These are phyloP conservation scores for Ustilago xerochloae DNA, from an alignment of 1,284 basidiomycete species.

Conservation along the genomic window DNA sequence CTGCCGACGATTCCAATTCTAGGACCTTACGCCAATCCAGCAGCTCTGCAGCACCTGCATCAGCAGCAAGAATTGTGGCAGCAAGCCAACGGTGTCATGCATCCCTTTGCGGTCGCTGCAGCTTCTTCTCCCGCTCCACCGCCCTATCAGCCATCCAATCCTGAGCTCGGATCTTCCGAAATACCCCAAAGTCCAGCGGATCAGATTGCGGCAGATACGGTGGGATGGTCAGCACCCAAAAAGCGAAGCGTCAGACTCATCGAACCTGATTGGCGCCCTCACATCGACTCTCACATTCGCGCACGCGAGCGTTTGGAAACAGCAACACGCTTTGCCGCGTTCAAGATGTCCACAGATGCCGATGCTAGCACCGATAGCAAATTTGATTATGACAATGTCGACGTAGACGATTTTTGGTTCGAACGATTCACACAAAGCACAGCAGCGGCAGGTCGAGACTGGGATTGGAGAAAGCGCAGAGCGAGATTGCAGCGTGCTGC, in stretches of 20 bases:
- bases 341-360: not conserved
- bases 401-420: constrained; percentile 62
- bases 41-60: constrained; percentile 3
- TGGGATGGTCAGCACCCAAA: no score
- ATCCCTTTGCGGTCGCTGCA: not conserved
- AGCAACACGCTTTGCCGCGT: constrained; percentile 27
- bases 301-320: constrained; percentile 60
- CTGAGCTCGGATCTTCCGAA: no score
- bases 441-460: constrained; percentile 62
- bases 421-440: constrained; percentile 63
- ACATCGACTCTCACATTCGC: constrained; percentile 52
- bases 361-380: not conserved
- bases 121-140: constrained; percentile 18
- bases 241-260: constrained; percentile 40
- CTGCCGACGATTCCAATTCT: constrained; percentile 9
- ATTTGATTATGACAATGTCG: constrained; percentile 1
- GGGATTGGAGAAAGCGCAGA: constrained; percentile 62
- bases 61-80: constrained; percentile 11
- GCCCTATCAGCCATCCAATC: constrained; percentile 18
- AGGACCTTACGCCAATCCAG: not conserved
- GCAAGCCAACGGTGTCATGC: constrained; percentile 1
- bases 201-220: not conserved
- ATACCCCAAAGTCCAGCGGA: not conserved
- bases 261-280: constrained; percentile 64
- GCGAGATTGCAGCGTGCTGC: constrained; percentile 40